Conservation (phyloP, 768 basidiomycete species). For the Agaricus subrufescens region DNA sequence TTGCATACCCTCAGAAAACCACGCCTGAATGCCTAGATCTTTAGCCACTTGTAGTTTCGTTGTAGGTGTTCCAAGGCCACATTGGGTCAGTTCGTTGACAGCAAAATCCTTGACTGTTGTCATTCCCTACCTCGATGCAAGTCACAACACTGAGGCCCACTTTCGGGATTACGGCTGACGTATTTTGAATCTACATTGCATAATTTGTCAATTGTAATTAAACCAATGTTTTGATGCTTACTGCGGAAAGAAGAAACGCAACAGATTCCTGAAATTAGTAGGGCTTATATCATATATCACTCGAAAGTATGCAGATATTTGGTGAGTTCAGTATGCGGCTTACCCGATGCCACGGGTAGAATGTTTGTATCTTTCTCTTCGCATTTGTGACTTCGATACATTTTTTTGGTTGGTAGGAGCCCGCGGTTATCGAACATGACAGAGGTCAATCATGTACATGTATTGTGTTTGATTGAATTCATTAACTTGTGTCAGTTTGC, state of each 20-base stretch:
- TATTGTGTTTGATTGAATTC: too few species aligned
- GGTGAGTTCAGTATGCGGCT: not conserved
- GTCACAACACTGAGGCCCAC: constrained; percentile 2
- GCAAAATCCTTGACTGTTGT: not conserved
- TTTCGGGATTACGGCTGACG: not conserved
- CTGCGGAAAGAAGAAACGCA: constrained; percentile 5
- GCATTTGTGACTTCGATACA: too few species aligned
- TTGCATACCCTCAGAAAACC: constrained; percentile 4
- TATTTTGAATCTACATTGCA: not conserved
- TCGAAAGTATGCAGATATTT: not conserved
- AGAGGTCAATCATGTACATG: too few species aligned
- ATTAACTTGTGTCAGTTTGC: too few species aligned
- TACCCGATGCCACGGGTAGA: too few species aligned
- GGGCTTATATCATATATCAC: not conserved
- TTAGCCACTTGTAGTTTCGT: constrained; percentile 3
- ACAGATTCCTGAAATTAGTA: not conserved
- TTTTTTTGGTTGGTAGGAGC: too few species aligned
- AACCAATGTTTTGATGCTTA: not conserved
- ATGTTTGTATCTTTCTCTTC: too few species aligned
- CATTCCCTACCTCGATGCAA: constrained; percentile 5
- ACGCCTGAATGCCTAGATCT: not conserved
- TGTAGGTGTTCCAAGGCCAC: not conserved
- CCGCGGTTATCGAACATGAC: too few species aligned
- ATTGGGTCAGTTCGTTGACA: not conserved
- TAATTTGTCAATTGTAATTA: not conserved